Percentiles rank a stretch among this genome's conserved stretches.
phyloP scores from a whole-genome alignment of 2,329 filamentous ascomycete species.

The Pseudogymnoascus sp. region DNA sequence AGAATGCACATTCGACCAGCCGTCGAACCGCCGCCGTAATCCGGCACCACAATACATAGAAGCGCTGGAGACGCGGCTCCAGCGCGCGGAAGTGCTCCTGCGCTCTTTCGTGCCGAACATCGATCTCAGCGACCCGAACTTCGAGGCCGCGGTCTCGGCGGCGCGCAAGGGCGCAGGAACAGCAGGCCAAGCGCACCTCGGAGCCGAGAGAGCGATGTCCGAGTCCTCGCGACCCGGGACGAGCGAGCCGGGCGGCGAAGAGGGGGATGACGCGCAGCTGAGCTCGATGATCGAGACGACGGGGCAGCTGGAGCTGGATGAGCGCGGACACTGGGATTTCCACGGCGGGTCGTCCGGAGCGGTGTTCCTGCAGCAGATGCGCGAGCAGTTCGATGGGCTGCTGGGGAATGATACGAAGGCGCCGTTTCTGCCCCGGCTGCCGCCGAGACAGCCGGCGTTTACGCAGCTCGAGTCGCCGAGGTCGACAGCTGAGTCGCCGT shows the following conservation, averaged over 20 bases:
- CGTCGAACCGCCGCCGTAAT: slow-evolving; percentile 65
- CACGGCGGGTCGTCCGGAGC: slow-evolving; percentile 88
- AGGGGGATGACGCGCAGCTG: slow-evolving; percentile 60
- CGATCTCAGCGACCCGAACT: slow-evolving; percentile 70
- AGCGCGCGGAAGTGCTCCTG: slow-evolving; percentile 60
- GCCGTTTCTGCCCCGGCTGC: slow-evolving; percentile 44
- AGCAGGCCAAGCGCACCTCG: background rate
- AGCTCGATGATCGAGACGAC: slow-evolving; percentile 94
- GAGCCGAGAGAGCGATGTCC: background rate
- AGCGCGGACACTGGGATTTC: slow-evolving; percentile 89
- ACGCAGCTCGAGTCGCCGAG: slow-evolving; percentile 28
- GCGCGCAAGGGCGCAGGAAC: slow-evolving; percentile 6
- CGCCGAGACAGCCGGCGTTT: slow-evolving; percentile 42
- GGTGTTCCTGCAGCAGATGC: slow-evolving; percentile 79
- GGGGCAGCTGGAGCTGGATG: slow-evolving; percentile 83
- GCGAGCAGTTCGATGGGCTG: slow-evolving; percentile 75
- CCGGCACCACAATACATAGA: slow-evolving; percentile 67
- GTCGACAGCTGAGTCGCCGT: slow-evolving; percentile 23
- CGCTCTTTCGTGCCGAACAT: slow-evolving; percentile 55
- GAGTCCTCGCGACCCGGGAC: slow-evolving; percentile 21
- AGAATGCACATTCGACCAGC: slow-evolving; percentile 72
- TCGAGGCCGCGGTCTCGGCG: slow-evolving; percentile 68
- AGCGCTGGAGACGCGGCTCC: slow-evolving; percentile 57
- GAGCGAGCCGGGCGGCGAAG: slow-evolving; percentile 8
- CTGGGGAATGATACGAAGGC: slow-evolving; percentile 52